phyloP scores from a whole-genome alignment of 495 filamentous ascomycete genomes.

The Jackrogersella multiformis region DNA sequence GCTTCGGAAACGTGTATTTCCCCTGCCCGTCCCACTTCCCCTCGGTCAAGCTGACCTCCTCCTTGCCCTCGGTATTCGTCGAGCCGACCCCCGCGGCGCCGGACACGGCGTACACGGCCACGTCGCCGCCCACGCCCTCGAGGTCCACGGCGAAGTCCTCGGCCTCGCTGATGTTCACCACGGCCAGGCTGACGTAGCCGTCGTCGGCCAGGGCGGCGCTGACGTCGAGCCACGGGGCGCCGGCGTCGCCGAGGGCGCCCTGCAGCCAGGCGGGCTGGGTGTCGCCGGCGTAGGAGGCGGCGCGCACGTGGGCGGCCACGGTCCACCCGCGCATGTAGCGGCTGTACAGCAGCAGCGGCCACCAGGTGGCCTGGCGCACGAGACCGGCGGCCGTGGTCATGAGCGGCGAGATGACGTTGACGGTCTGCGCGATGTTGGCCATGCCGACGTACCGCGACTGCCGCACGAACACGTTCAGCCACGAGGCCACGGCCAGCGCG shows the following conservation, averaged over 20 bases:
- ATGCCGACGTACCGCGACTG: constrained; percentile 77
- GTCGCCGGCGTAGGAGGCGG: constrained; percentile 67
- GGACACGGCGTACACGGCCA: constrained; percentile 68
- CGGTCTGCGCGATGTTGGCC: constrained; percentile 82
- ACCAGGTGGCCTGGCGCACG: constrained; percentile 79
- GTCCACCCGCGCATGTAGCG: constrained; percentile 79
- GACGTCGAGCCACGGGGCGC: constrained; percentile 75
- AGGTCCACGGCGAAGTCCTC: constrained; percentile 65
- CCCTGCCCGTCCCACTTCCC: constrained; percentile 68
- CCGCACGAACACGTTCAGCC: constrained; percentile 82
- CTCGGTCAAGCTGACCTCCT: constrained; percentile 69
- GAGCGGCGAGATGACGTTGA: constrained; percentile 81
- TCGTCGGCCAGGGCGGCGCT: constrained; percentile 70
- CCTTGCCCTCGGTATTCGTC: constrained; percentile 67
- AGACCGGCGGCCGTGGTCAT: constrained; percentile 73
- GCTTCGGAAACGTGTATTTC: constrained; percentile 68
- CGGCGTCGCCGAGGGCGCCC: constrained; percentile 61
- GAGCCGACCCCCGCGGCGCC: constrained; percentile 62
- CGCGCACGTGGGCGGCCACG: constrained; percentile 67
- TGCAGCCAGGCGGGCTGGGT: constrained; percentile 73
- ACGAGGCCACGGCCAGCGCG: constrained; percentile 75
- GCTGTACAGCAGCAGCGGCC: constrained; percentile 76
- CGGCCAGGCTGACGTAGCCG: constrained; percentile 69
- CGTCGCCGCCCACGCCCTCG: constrained; percentile 60
- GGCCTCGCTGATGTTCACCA: constrained; percentile 72